phyloP scores from a whole-genome alignment of 129 eudicot species.

The Mikania micrantha region DNA sequence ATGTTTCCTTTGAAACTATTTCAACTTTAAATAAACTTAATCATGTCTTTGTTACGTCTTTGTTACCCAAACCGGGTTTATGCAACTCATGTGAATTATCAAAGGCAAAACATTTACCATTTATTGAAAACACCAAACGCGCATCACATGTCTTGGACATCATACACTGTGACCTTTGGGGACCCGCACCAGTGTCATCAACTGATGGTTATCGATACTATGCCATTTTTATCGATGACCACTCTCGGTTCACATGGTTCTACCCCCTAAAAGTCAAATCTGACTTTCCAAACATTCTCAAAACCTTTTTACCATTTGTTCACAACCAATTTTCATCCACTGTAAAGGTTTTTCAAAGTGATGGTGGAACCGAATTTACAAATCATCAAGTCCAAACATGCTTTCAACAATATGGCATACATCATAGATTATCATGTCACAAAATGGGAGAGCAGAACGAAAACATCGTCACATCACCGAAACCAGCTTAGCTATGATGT shows the following conservation, averaged over 20 bases:
- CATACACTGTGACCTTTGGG: too few species aligned
- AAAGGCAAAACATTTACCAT: neutral
- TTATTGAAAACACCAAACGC: too few species aligned
- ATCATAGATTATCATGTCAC: neutral
- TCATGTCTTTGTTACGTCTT: neutral
- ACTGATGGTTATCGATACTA: neutral
- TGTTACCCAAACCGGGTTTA: neutral
- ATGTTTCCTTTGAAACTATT: neutral
- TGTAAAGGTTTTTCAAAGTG: too few species aligned
- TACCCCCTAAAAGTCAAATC: neutral
- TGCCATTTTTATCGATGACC: too few species aligned
- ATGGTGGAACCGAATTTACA: neutral
- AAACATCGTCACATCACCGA: neutral
- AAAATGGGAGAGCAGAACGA: too few species aligned
- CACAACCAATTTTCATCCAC: neutral
- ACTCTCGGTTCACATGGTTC: too few species aligned
- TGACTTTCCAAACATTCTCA: too few species aligned
- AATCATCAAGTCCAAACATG: neutral
- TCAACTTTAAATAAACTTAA: neutral
- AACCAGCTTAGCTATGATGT: neutral
- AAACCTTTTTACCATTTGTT: neutral
- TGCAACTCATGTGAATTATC: neutral
- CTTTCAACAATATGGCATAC: neutral
- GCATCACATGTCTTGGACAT: too few species aligned
- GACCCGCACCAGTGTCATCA: too few species aligned